phyloP scores from a whole-genome alignment of 2,329 filamentous ascomycete genomes.

The Pseudogymnoascus sp. region DNA sequence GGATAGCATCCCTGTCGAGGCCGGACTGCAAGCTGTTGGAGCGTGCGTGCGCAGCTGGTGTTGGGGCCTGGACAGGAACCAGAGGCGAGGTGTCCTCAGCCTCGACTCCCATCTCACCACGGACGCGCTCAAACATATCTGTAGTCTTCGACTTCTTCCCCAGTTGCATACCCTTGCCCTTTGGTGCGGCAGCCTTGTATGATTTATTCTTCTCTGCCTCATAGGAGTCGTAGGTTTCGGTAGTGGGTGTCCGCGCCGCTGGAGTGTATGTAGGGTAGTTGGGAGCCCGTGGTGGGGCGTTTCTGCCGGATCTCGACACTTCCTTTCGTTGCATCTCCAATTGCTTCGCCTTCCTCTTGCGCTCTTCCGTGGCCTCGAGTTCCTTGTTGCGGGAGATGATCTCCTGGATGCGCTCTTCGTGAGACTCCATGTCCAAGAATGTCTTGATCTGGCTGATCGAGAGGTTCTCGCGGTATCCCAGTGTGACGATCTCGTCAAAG shows the following conservation, averaged over 20 bases:
- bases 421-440: constrained; percentile 98
- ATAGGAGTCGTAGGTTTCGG: constrained; percentile 86
- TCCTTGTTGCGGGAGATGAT: constrained; percentile 98
- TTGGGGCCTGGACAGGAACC: constrained; percentile 44
- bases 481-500: constrained; percentile 92
- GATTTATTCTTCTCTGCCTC: constrained; percentile 96
- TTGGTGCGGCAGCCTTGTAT: constrained; percentile 58
- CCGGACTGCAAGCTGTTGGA: constrained; percentile 55
- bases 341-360: constrained; percentile 94
- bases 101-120: constrained; percentile 82
- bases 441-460: constrained; percentile 97
- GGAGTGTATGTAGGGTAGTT: constrained; percentile 85
- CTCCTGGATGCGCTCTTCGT: constrained; percentile 97
- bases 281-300: constrained; percentile 61
- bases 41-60: constrained; percentile 43
- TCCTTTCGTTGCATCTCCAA: constrained; percentile 98
- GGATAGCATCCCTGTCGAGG: constrained; percentile 73
- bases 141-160: constrained; percentile 98
- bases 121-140: constrained; percentile 93
- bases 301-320: constrained; percentile 67
- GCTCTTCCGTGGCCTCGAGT: constrained; percentile 76
- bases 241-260: constrained; percentile 61
- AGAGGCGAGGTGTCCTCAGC: constrained; percentile 66
- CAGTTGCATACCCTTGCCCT: constrained; percentile 97
- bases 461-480: constrained; percentile 93